These are phyloP conservation scores for Eimeria praecox DNA, from an alignment of 169 alveolate genomes.

Conservation along the genomic window DNA sequence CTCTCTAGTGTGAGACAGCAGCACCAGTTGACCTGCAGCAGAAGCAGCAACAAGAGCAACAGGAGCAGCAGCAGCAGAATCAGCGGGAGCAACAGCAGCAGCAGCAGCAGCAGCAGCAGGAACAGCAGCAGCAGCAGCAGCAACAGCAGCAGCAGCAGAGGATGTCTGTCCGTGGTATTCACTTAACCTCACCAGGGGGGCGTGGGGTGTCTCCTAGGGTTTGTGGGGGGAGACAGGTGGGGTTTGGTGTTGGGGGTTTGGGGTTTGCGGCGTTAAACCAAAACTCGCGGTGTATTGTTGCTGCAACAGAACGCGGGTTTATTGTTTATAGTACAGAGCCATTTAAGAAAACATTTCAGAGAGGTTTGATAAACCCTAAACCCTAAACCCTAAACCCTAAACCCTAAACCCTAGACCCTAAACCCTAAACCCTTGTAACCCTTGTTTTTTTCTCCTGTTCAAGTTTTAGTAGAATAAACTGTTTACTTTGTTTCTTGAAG, in stretches of 20 bases:
- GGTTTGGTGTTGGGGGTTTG: background rate
- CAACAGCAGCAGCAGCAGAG: constrained; percentile 21
- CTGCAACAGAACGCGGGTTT: background rate
- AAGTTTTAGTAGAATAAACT: no score
- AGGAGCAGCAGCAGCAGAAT: background rate
- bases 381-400: constrained; percentile 33
- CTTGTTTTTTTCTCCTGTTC: background rate
- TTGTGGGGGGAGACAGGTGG: background rate
- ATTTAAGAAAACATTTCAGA: background rate
- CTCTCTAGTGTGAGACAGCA: background rate
- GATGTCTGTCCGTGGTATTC: background rate
- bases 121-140: constrained; percentile 3
- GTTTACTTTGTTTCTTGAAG: no score
- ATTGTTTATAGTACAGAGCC: background rate
- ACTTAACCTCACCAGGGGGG: background rate
- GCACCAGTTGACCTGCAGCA: background rate
- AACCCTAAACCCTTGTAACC: constrained; percentile 30
- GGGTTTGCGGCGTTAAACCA: background rate
- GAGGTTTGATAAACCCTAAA: background rate
- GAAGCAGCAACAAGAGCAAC: background rate
- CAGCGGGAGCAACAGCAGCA: no score
- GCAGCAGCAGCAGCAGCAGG: constrained; percentile 23
- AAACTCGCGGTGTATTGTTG: background rate
- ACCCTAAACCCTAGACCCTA: constrained; percentile 21
- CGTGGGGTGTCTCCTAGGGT: background rate